A percentile compares a stretch with the other conserved stretches of the same genome.
phyloP scores from a whole-genome alignment of 768 basidiomycete species.

The Leccinellum rugosiceps region DNA sequence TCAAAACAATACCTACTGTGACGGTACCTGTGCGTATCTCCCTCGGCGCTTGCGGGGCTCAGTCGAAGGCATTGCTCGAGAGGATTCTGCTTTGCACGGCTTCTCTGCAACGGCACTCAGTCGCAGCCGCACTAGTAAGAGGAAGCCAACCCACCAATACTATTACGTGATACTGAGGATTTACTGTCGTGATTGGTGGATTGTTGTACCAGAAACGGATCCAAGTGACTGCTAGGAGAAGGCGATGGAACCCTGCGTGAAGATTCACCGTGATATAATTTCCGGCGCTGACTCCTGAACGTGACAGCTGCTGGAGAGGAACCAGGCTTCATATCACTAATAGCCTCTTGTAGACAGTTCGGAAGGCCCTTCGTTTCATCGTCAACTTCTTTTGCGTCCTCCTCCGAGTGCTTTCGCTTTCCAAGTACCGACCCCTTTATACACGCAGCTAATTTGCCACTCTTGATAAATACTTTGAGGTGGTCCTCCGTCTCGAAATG shows the following conservation, averaged over 20 bases:
- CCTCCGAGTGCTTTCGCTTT: constrained; percentile 28
- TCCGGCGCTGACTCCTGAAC: constrained; percentile 10
- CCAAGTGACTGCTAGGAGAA: constrained; percentile 3
- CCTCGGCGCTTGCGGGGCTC: constrained; percentile 51
- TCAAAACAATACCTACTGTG: constrained; percentile 20
- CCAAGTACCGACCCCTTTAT: constrained; percentile 21
- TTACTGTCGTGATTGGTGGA: background rate
- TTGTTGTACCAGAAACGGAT: constrained; percentile 7
- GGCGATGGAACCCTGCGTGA: constrained; percentile 4
- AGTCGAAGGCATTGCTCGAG: constrained; percentile 7
- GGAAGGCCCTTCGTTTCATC: background rate
- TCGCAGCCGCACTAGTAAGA: background rate
- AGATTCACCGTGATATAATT: constrained; percentile 17
- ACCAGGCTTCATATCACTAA: background rate
- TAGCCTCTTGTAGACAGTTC: constrained; percentile 1
- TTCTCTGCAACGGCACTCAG: constrained; percentile 10
- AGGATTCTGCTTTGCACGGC: constrained; percentile 9
- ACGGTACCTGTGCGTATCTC: constrained; percentile 47
- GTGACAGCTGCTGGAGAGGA: background rate
- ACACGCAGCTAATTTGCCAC: constrained; percentile 28
- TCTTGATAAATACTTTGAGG: constrained; percentile 25
- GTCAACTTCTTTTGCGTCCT: constrained; percentile 5
- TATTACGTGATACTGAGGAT: background rate
- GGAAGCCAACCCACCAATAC: constrained; percentile 12
- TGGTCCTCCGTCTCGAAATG: constrained; percentile 32